Percentiles rank a stretch among this genome's conserved stretches.
phyloP scores from a whole-genome alignment of 306 rosid species.

The Vigna unguiculata region DNA sequence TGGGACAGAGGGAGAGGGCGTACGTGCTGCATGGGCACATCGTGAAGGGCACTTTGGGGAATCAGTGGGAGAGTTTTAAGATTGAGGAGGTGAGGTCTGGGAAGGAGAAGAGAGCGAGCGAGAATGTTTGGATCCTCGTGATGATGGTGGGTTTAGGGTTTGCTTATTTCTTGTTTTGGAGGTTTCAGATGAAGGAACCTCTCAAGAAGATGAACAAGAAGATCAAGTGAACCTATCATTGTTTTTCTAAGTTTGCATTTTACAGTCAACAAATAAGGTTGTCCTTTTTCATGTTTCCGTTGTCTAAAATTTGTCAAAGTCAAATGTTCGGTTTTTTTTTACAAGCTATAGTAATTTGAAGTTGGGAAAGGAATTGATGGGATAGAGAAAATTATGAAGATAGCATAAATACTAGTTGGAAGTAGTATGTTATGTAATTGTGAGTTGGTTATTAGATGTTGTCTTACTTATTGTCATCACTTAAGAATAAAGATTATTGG shows the following conservation, averaged over 20 bases:
- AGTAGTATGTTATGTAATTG: no score
- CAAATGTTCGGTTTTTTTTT: no score
- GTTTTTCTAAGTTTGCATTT: not conserved
- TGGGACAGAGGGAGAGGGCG: conserved; percentile 56
- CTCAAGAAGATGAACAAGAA: conserved; percentile 63
- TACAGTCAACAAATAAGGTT: no score
- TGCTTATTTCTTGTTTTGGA: conserved; percentile 75
- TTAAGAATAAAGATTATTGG: no score
- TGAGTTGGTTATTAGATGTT: no score
- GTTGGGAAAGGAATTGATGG: no score
- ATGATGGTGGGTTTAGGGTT: conserved; percentile 72
- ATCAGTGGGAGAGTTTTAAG: conserved; percentile 58
- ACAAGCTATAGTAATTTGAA: no score
- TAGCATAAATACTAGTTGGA: no score
- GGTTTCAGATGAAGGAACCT: conserved; percentile 77
- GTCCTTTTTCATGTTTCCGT: no score
- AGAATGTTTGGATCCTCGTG: conserved; percentile 63
- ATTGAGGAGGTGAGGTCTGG: conserved; percentile 66
- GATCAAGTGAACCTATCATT: conserved; percentile 49
- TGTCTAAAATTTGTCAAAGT: no score
- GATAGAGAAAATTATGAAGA: no score
- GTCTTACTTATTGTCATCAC: no score
- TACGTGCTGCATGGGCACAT: conserved; percentile 71
- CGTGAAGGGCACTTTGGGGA: conserved; percentile 58
- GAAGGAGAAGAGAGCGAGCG: conserved; percentile 58